Evolutionary conservation across 2,329 filamentous ascomycete genomes (phyloP).

Genomic region (Botrytis aclada): DNA sequence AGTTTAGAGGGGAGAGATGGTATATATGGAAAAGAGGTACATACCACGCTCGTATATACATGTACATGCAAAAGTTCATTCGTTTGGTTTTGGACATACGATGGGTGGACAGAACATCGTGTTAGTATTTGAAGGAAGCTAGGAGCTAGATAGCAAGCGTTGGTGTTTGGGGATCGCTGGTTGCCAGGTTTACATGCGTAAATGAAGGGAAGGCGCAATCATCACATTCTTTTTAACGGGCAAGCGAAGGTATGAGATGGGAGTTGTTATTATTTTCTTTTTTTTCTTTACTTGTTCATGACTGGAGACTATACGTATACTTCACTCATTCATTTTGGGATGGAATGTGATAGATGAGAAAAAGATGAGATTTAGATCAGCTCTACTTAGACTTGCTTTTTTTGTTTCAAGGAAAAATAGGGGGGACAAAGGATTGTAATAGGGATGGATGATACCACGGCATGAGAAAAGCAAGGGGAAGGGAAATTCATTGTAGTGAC

Average conservation of each 20-base stretch:
- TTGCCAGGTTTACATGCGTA: background rate
- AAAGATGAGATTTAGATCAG: background rate
- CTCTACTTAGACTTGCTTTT: background rate
- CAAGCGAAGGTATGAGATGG: background rate
- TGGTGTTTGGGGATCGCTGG: background rate
- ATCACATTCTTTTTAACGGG: slow-evolving; percentile 2
- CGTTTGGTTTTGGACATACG: background rate
- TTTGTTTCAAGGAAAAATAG: background rate
- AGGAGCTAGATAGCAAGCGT: background rate
- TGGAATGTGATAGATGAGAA: background rate
- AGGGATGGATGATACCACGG: slow-evolving; percentile 15
- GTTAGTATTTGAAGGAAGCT: background rate
- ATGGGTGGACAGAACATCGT: slow-evolving; percentile 1
- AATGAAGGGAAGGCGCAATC: slow-evolving; percentile 1
- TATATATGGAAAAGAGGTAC: too few relatives aligned
- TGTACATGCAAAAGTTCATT: background rate
- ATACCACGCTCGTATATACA: background rate
- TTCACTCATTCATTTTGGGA: background rate
- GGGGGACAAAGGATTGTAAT: background rate
- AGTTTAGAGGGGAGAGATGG: background rate
- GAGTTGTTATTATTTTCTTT: background rate
- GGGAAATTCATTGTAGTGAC: background rate
- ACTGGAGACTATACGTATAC: background rate
- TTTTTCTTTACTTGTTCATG: background rate
- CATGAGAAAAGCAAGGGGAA: background rate